A percentile compares a stretch with the other conserved stretches of the same genome.
These are phyloP conservation scores for Oryza punctata DNA, from an alignment of 176 grass and related monocot species.

Conservation along the genomic window DNA sequence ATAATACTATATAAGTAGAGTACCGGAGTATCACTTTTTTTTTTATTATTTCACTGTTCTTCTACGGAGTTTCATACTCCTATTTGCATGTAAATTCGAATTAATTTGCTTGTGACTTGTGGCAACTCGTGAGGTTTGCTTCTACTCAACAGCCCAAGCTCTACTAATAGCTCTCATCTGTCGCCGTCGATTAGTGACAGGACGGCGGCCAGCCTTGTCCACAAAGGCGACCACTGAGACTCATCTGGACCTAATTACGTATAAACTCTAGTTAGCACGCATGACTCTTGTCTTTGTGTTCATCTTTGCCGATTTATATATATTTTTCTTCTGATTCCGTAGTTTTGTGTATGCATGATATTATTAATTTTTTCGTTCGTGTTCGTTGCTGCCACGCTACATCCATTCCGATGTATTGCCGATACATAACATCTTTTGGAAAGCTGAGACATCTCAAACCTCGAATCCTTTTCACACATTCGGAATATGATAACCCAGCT, in stretches of 20 bases:
- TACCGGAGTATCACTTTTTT: no score
- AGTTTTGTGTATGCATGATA: background rate
- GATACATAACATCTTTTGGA: background rate
- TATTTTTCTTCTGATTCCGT: background rate
- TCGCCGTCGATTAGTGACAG: background rate
- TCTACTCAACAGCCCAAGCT: background rate
- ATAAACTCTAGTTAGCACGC: background rate
- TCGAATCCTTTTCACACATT: no score
- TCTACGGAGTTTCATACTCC: background rate
- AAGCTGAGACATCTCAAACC: no score
- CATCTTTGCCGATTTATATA: background rate
- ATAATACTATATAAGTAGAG: no score
- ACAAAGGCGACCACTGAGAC: background rate
- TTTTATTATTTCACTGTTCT: background rate
- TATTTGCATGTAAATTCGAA: no score
- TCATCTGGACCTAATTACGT: background rate
- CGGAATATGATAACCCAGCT: no score
- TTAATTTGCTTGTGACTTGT: background rate
- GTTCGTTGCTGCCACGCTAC: background rate
- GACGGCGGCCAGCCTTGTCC: background rate
- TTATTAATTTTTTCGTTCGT: background rate
- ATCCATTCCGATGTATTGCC: background rate
- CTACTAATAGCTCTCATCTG: background rate
- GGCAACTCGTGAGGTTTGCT: slow-evolving; percentile 5
- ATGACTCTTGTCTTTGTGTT: background rate